A percentile compares a stretch with the other conserved stretches of the same genome.
Evolutionary conservation across 371 early-diverging fungal genomes (phyloP).

Genomic region (Choanephora cucurbitarum): DNA sequence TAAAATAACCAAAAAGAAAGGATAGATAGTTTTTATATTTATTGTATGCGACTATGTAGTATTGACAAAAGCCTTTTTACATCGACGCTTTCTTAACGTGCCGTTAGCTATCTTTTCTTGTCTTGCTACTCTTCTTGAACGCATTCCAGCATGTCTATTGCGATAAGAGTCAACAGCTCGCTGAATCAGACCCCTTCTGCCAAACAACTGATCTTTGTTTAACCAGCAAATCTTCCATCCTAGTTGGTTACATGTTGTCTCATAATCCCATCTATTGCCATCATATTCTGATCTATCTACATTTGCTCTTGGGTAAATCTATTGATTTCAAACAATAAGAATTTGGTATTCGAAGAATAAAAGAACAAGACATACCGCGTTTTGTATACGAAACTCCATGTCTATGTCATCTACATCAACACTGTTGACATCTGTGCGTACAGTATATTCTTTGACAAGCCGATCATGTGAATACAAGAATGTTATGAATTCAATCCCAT

Average conservation of each 20-base stretch:
- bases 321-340: not conserved
- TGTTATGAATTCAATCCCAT: slow-evolving; percentile 65
- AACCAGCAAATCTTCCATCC: slow-evolving; percentile 88
- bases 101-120: slow-evolving; percentile 75
- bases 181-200: slow-evolving; percentile 84
- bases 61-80: slow-evolving; percentile 17
- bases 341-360: not conserved
- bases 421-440: slow-evolving; percentile 75
- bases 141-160: slow-evolving; percentile 71
- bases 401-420: slow-evolving; percentile 60
- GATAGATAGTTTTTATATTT: too few species aligned
- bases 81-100: slow-evolving; percentile 56
- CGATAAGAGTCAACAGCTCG: slow-evolving; percentile 90
- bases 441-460: slow-evolving; percentile 62
- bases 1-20: too few species aligned
- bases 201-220: slow-evolving; percentile 75
- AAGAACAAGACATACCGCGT: slow-evolving; percentile 48
- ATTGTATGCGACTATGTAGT: not conserved
- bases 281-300: slow-evolving; percentile 61
- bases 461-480: slow-evolving; percentile 69
- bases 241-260: slow-evolving; percentile 82
- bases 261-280: slow-evolving; percentile 91
- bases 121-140: slow-evolving; percentile 71
- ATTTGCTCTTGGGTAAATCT: slow-evolving; percentile 84
- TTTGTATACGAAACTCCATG: slow-evolving; percentile 70